Percentiles rank a stretch among this genome's conserved stretches.
Conservation (phyloP, 257 asterid genomes). For the Solanum pennellii region DNA sequence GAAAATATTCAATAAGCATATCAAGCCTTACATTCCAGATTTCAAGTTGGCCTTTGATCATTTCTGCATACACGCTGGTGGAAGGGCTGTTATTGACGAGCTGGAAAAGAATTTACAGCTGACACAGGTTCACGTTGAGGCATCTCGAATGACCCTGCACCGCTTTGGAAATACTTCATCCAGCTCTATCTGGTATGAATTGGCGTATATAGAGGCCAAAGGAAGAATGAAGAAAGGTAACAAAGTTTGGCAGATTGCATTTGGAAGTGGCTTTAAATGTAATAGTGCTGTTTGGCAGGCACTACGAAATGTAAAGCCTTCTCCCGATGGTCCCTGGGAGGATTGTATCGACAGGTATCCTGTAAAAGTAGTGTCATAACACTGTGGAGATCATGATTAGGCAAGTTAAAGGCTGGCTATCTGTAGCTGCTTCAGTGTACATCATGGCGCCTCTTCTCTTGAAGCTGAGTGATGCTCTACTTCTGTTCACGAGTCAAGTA, state of each 20-base stretch:
- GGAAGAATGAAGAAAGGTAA: constrained; percentile 56
- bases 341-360: constrained; percentile 72
- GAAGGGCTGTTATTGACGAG: constrained; percentile 79
- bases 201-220: constrained; percentile 68
- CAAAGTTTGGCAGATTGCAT: constrained; percentile 76
- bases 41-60: constrained; percentile 77
- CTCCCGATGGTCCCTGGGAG: constrained; percentile 48
- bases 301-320: constrained; percentile 37
- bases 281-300: constrained; percentile 86
- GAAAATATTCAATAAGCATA: constrained; percentile 42
- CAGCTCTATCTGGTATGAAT: constrained; percentile 77
- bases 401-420: background rate
- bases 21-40: constrained; percentile 68
- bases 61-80: constrained; percentile 81
- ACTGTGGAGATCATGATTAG: background rate
- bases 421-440: background rate
- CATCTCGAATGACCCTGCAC: constrained; percentile 77
- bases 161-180: constrained; percentile 79
- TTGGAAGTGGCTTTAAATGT: constrained; percentile 73
- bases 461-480: background rate
- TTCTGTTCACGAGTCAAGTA: background rate
- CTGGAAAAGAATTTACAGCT: constrained; percentile 71
- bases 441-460: background rate
- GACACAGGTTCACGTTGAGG: constrained; percentile 53
- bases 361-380: constrained; percentile 32